Base-by-base conservation (phyloP, 2,329 filamentous ascomycete species). In the Chaetomiaceae sp. region DNA sequence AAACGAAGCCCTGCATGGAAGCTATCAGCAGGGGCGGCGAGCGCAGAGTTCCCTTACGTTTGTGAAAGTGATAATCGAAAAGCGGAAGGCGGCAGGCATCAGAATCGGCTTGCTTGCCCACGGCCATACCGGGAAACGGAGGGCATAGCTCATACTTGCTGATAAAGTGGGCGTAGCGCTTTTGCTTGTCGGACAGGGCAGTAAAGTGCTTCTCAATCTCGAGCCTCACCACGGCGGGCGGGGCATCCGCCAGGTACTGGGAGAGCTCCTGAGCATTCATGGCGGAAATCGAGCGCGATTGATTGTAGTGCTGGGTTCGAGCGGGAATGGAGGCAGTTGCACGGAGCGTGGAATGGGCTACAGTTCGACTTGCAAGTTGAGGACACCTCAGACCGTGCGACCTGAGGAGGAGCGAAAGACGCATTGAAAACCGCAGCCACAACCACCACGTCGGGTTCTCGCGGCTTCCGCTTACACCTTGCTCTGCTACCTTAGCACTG, bases 201-300 rank as follows among this genome's bases (percentile, higher is more conserved):
- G 91, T 85, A 60, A 97, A 98, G 68, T 97, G 91, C 63, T 88
- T 86, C 69, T 88, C 88, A 65, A 97, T 93, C 65, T 88, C 84
- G 40, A 98, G 79, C 38, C 84, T 81, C 49, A 96, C 91, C 47
- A 96, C 81, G 39, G 83, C 86, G 1, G 93, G 93, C 37, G 93
- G 93, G 54, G 84, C 83, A 67, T 98, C 93, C 38, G 93, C 90
- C 51, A 95, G 77, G 66, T 95, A 96, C 63, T 95, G 85, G 65
- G 73, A 72, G 52, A 83, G 70, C 54, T 83, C 79, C 56, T 75
- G 67, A 48, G 76, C 66, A 57, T 80, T 71, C 77, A 84, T 82
- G 54, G 64, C 70, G 58, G 63, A 52, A 35, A 52, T 46, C 42
- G 56, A 54, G 35, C 50, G 56, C 10, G 45, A 43, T 30, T 45